Percentiles rank a stretch among this genome's conserved stretches.
Evolutionary conservation across 306 rosid genomes (phyloP).

Genomic region (Crotalaria pallida): DNA sequence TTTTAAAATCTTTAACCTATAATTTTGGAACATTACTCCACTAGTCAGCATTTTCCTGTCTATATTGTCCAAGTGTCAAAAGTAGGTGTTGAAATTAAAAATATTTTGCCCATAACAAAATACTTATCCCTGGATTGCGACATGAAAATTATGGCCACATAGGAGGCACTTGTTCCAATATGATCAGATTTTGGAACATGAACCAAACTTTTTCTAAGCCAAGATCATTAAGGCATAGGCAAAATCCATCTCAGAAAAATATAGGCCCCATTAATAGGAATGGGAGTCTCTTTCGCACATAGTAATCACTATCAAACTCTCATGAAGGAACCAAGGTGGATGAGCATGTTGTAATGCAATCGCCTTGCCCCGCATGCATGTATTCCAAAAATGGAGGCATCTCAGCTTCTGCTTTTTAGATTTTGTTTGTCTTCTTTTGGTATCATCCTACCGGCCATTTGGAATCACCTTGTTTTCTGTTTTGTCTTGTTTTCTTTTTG

Average conservation of each 20-base stretch:
- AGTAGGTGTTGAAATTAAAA: too few relatives aligned
- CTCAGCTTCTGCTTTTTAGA: conserved; percentile 18
- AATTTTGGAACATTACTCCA: too few relatives aligned
- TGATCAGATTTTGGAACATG: neutral
- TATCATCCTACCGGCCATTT: neutral
- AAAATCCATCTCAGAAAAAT: conserved; percentile 8
- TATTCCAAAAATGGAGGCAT: conserved; percentile 22
- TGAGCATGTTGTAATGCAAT: conserved; percentile 16
- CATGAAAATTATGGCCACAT: neutral
- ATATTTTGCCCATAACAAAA: too few relatives aligned
- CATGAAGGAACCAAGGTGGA: neutral
- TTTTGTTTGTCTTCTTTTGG: conserved; percentile 21
- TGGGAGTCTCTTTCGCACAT: conserved; percentile 12
- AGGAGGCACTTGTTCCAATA: conserved; percentile 3
- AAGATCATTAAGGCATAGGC: neutral
- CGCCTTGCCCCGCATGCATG: neutral
- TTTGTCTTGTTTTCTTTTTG: neutral
- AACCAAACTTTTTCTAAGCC: neutral
- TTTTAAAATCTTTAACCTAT: too few relatives aligned
- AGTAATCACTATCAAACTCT: neutral
- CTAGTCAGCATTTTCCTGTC: too few relatives aligned
- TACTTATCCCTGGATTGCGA: neutral
- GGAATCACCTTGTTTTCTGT: conserved; percentile 4
- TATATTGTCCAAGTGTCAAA: too few relatives aligned
- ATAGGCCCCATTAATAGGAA: neutral